Base-by-base conservation (phyloP, 2,329 filamentous ascomycete genomes). In the Botrytis porri region DNA sequence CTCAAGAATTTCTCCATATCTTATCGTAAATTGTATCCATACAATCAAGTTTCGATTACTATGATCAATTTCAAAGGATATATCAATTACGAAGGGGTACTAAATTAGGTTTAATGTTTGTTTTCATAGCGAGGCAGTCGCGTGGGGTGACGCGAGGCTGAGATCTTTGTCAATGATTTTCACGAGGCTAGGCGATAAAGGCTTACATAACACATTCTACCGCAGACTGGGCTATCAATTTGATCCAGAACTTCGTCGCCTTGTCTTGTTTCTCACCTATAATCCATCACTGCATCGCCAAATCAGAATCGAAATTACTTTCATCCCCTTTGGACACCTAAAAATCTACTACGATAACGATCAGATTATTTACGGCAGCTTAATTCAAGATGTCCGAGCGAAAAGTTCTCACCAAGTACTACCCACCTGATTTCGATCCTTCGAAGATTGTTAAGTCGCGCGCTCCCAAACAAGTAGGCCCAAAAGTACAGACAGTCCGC, bases 1-100 rank as follows among this genome's bases (percentile, higher is more conserved):
- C 95, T 92, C 80, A 99, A 88, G 83, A 95, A 98, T 80, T 90
- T 91, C 86, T 98, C 94, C 96, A 99, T 98, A 35, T 22, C 35
- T n/a, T 32, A 39, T 69, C 4, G 25, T 32, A 18, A 43, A 48
- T 39, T 59, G 48, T 14, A 8, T 29, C 39, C 63, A 72, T 72
- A 60, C 32, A 60, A 32, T 62, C 0, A 8, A 72, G 16, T 29
- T 22, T 14, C 32, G 29, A 14, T n/a, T 35, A 32, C 51, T 29
- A 22, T 29, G 35, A 35, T 39, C 18, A 51, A 64, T 25, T 35
- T 25, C 35, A 51, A 48, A 65, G 35, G 22, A 25, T 20, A 25
- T 20, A 65, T 59, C 14, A 18, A 57, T 57, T 18, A 62, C 37
- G 37, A 57, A 39, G 60, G 12, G 29, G 45, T 25, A 48, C 25